These are phyloP conservation scores for Pichia insulana DNA, from an alignment of 805 yeast genomes.

Conservation along the genomic window DNA sequence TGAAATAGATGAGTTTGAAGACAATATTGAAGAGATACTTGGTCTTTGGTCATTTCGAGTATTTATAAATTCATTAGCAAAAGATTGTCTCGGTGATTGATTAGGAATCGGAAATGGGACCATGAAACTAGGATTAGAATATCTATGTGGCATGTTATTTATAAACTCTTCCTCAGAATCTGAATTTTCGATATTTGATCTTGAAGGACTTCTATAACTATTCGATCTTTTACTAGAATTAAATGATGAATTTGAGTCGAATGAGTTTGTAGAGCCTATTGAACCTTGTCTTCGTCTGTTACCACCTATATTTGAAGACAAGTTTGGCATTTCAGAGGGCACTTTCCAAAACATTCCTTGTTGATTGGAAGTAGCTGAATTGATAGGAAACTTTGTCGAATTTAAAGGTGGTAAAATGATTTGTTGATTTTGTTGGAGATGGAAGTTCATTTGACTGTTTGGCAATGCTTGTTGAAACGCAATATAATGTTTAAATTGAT, in stretches of 20 bases:
- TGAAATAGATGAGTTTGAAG: neutral
- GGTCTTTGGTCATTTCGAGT: constrained; percentile 15
- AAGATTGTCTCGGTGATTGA: constrained; percentile 16
- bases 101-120: constrained; percentile 16
- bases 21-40: constrained; percentile 10
- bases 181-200: constrained; percentile 18
- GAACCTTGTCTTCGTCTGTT: constrained; percentile 29
- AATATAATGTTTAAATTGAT: neutral
- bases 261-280: constrained; percentile 40
- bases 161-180: constrained; percentile 29
- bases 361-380: constrained; percentile 13
- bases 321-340: constrained; percentile 47
- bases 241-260: neutral
- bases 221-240: neutral
- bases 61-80: constrained; percentile 12
- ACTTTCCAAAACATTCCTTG: constrained; percentile 46
- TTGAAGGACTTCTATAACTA: neutral
- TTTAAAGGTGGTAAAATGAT: constrained; percentile 22
- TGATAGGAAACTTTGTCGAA: constrained; percentile 9
- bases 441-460: neutral
- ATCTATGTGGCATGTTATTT: constrained; percentile 5
- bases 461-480: neutral
- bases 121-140: constrained; percentile 18
- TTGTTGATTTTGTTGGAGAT: constrained; percentile 11
- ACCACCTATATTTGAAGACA: constrained; percentile 7